These are phyloP conservation scores for Fusarium oxysporum DNA, from an alignment of 2,329 filamentous ascomycete genomes.

Conservation along the genomic window DNA sequence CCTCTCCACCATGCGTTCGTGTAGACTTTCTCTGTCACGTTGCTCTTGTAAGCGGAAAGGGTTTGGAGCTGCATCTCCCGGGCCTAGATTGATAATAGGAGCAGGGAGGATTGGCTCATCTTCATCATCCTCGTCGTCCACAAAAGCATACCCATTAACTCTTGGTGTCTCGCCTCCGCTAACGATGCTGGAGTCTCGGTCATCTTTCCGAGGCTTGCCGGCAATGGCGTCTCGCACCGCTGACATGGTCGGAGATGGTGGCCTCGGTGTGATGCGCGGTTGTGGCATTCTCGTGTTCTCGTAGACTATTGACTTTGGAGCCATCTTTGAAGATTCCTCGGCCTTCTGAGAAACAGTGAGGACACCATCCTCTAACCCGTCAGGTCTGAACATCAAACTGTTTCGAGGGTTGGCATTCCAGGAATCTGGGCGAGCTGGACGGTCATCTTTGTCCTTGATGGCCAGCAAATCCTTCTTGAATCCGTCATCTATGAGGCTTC, in stretches of 20 bases:
- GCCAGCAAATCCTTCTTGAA: constrained; percentile 68
- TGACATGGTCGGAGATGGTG: constrained; percentile 85
- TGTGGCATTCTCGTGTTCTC: constrained; percentile 83
- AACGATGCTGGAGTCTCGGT: constrained; percentile 68
- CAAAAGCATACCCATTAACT: constrained; percentile 94
- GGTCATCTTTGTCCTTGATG: constrained; percentile 74
- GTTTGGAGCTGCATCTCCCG: constrained; percentile 74
- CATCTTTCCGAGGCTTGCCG: constrained; percentile 72
- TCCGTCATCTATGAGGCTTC: constrained; percentile 66
- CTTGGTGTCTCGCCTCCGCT: constrained; percentile 80
- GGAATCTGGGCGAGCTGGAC: constrained; percentile 80
- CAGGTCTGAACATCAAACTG: constrained; percentile 85
- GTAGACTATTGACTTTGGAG: constrained; percentile 82
- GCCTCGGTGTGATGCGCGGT: constrained; percentile 57
- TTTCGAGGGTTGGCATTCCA: constrained; percentile 85
- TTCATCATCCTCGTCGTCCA: constrained; percentile 79
- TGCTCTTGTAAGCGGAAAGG: constrained; percentile 84
- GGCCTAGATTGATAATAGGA: constrained; percentile 67
- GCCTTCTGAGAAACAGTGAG: constrained; percentile 75
- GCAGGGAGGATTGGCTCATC: constrained; percentile 39
- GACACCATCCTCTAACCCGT: constrained; percentile 69
- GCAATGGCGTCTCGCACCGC: constrained; percentile 87
- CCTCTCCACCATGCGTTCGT: constrained; percentile 87
- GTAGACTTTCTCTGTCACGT: constrained; percentile 81
- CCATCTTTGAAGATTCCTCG: constrained; percentile 77